These are phyloP conservation scores for Colletotrichum falcatum DNA, from an alignment of 2,329 filamentous ascomycete species.

Conservation along the genomic window DNA sequence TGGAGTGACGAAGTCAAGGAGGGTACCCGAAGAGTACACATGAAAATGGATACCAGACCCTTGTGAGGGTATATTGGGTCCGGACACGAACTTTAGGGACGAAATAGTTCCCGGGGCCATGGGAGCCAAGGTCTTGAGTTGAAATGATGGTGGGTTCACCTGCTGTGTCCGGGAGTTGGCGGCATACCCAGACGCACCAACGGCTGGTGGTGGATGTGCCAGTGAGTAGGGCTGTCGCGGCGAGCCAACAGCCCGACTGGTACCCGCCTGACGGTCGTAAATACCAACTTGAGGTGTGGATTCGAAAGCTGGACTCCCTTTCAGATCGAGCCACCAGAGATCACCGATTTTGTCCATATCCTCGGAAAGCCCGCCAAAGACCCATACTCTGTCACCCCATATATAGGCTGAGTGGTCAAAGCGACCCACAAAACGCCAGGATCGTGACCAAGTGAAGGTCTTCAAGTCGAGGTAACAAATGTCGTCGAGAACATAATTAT, in stretches of 20 bases:
- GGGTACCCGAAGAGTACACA: slow-evolving; percentile 89
- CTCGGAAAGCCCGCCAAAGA: slow-evolving; percentile 93
- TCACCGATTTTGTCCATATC: slow-evolving; percentile 98
- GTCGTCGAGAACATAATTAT: slow-evolving; percentile 93
- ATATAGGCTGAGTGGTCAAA: slow-evolving; percentile 97
- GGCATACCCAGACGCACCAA: slow-evolving; percentile 73
- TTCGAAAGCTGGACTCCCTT: slow-evolving; percentile 88
- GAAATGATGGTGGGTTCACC: slow-evolving; percentile 74
- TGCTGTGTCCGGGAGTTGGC: slow-evolving; percentile 76
- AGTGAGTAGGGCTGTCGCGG: slow-evolving; percentile 66
- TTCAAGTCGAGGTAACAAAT: slow-evolving; percentile 97
- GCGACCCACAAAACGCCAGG: slow-evolving; percentile 93
- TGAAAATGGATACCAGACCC: slow-evolving; percentile 95
- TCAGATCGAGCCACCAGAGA: slow-evolving; percentile 96
- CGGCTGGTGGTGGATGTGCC: slow-evolving; percentile 58
- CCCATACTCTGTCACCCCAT: slow-evolving; percentile 92
- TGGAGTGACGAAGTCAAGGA: slow-evolving; percentile 94
- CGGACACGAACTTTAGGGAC: slow-evolving; percentile 88
- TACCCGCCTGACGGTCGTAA: slow-evolving; percentile 60
- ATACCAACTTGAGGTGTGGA: slow-evolving; percentile 70
- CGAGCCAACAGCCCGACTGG: slow-evolving; percentile 59
- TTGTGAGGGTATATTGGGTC: slow-evolving; percentile 87
- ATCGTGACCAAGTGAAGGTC: slow-evolving; percentile 96
- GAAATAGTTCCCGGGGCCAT: slow-evolving; percentile 91
- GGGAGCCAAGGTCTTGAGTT: slow-evolving; percentile 80